A percentile compares a stretch with the other conserved stretches of the same genome.
phyloP scores from a whole-genome alignment of 768 basidiomycete genomes.

The Xanthoconium purpureum region DNA sequence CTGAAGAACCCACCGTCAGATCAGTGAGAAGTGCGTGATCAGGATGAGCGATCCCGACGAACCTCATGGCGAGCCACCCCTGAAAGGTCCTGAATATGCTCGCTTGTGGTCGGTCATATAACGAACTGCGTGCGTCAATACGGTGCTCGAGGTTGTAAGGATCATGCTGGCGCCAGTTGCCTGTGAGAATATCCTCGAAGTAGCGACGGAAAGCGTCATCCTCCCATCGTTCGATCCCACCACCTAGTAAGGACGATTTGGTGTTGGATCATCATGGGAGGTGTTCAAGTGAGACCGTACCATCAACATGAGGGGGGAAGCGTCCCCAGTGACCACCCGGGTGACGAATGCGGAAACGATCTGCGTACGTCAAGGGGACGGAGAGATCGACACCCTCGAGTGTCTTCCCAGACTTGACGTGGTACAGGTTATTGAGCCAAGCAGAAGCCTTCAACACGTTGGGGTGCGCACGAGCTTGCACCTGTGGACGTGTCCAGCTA shows the following conservation, averaged over 20 bases:
- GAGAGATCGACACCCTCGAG: constrained; percentile 57
- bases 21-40: background rate
- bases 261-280: background rate
- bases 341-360: constrained; percentile 70
- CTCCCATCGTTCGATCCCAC: constrained; percentile 74
- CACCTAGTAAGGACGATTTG: constrained; percentile 43
- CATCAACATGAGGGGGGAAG: constrained; percentile 54
- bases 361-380: constrained; percentile 66
- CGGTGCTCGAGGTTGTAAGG: constrained; percentile 62
- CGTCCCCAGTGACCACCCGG: constrained; percentile 56
- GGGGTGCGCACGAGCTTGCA: constrained; percentile 67
- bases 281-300: constrained; percentile 37
- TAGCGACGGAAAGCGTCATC: constrained; percentile 56
- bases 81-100: constrained; percentile 65
- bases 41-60: constrained; percentile 3
- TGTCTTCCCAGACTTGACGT: constrained; percentile 35
- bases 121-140: constrained; percentile 55
- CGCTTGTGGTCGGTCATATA: constrained; percentile 58
- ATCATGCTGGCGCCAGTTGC: constrained; percentile 64
- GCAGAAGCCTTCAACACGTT: constrained; percentile 54
- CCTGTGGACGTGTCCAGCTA: constrained; percentile 53
- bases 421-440: constrained; percentile 69
- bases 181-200: constrained; percentile 58
- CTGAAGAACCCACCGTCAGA: constrained; percentile 26
- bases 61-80: constrained; percentile 77